Evolutionary conservation across 140 eudicot species (phyloP).

Genomic region (Bidens hawaiensis): DNA sequence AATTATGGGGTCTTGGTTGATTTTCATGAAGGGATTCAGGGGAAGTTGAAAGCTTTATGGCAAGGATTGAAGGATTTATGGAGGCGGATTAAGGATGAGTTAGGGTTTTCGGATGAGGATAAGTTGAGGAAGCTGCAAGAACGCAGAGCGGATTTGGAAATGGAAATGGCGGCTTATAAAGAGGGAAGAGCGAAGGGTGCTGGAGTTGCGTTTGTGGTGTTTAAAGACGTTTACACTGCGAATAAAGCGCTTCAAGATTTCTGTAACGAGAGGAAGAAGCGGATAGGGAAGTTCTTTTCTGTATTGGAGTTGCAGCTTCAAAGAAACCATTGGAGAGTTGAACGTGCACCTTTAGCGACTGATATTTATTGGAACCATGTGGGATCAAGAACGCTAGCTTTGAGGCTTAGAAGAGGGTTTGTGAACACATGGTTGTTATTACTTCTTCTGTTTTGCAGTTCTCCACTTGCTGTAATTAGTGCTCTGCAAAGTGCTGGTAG

Average conservation of each 20-base stretch:
- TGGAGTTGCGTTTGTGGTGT: slow-evolving; percentile 93
- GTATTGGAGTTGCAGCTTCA: slow-evolving; percentile 78
- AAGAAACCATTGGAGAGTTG: slow-evolving; percentile 94
- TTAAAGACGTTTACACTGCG: slow-evolving; percentile 88
- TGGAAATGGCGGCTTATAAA: slow-evolving; percentile 92
- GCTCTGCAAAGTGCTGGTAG: slow-evolving; percentile 82
- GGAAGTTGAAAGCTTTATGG: slow-evolving; percentile 34
- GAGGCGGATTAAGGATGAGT: slow-evolving; percentile 41
- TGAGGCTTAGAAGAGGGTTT: slow-evolving; percentile 61
- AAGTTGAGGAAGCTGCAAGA: slow-evolving; percentile 81
- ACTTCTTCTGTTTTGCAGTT: slow-evolving; percentile 82
- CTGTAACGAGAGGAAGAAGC: slow-evolving; percentile 65
- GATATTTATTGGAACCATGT: slow-evolving; percentile 97
- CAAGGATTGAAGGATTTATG: slow-evolving; percentile 53
- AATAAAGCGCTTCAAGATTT: slow-evolving; percentile 92
- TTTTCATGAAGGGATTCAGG: slow-evolving; percentile 30
- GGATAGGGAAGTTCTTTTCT: slow-evolving; percentile 80
- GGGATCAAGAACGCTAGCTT: slow-evolving; percentile 65
- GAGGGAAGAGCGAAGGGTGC: slow-evolving; percentile 94
- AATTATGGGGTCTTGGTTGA: slow-evolving; percentile 27
- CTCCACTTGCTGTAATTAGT: slow-evolving; percentile 87
- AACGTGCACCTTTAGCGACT: slow-evolving; percentile 87
- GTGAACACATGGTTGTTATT: slow-evolving; percentile 74
- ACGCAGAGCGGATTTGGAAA: slow-evolving; percentile 93
- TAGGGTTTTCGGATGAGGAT: slow-evolving; percentile 83